Evolutionary conservation across 768 basidiomycete species (phyloP).

Genomic region (Boletus barrowsii): DNA sequence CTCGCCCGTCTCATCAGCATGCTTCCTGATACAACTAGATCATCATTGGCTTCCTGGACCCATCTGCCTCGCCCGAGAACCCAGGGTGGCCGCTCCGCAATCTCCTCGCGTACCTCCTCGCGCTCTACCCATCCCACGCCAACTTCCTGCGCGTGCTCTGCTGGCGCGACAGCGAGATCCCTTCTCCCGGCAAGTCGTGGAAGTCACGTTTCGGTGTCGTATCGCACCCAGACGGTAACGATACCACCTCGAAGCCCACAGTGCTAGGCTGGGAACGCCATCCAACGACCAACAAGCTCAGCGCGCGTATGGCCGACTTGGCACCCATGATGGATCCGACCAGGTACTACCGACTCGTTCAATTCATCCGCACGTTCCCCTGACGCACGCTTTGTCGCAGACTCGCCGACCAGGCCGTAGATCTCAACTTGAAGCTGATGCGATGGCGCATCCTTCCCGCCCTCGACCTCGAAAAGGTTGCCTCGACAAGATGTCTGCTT

Average conservation of each 20-base stretch:
- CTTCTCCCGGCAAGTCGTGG: constrained; percentile 42
- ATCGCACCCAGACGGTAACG: constrained; percentile 14
- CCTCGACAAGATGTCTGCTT: constrained; percentile 73
- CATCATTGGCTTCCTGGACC: constrained; percentile 75
- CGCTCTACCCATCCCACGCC: constrained; percentile 50
- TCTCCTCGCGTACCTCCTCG: constrained; percentile 76
- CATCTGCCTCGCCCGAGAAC: constrained; percentile 69
- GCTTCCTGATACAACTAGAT: constrained; percentile 32
- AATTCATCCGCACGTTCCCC: background rate
- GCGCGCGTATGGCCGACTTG: constrained; percentile 83
- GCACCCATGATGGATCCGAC: constrained; percentile 96
- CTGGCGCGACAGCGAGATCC: constrained; percentile 67
- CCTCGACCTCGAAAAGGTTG: constrained; percentile 85
- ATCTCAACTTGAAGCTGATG: constrained; percentile 96
- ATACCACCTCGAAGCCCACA: constrained; percentile 39
- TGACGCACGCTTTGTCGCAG: constrained; percentile 34
- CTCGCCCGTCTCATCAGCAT: background rate
- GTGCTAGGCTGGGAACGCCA: constrained; percentile 98
- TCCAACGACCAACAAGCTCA: constrained; percentile 72
- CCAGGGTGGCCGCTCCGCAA: constrained; percentile 96
- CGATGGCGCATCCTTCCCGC: constrained; percentile 92
- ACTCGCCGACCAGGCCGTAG: constrained; percentile 95
- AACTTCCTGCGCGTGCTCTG: constrained; percentile 62
- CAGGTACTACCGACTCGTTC: constrained; percentile 40
- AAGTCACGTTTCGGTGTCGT: constrained; percentile 64